Base-by-base conservation (phyloP, 176 grass and related monocot species). In the Hsuehochloa calcarea region DNA sequence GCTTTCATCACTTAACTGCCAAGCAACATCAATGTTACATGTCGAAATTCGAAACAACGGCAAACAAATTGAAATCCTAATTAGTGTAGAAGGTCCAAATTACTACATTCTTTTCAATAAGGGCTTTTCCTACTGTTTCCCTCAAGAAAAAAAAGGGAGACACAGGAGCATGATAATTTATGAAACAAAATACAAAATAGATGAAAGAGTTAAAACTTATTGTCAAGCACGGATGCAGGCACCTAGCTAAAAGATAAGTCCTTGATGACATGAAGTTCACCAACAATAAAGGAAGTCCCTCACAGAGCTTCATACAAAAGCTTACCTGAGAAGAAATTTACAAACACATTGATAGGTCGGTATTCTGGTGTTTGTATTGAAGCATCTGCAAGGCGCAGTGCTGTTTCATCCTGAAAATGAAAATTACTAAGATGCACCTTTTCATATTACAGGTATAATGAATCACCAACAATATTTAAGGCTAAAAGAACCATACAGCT, bases 271-370 rank as follows among this genome's bases (percentile, higher is more conserved):
- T 34, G 7, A 49, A 84, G 45, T 73, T 85, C 5, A 19, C 31
- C 17, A 87, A 78, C 17, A 17, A 27, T 19, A 76, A 38, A 70
- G 11, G 13, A 70, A 85, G 66, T 23, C 41, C 12, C 1, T 15
- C 44, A 47, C 72, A 41, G 6, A 56, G 16, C 70, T n/a, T 52
- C 50, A 52, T 5, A 54, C 3, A 59, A 75, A 59, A 83, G 16
- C 26, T 79, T 88, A 95, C 93, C 83, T 78, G 96, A 98, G 79
- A 94, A 98, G 38, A 98, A 98, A 79, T 98, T 90, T 22, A 98
- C 96, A 86, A 95, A 95, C 34, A 98, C 81, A 45, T 94, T 98
- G 81, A 95, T 95, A 52, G 89, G 87, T 43, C 93, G 85, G 63
- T 94, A 98, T 68, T 98, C 96, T 4, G 93, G 75, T 81, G 68